Base-by-base conservation (phyloP, 306 rosid species). In the Pyrus bretschneideri region DNA sequence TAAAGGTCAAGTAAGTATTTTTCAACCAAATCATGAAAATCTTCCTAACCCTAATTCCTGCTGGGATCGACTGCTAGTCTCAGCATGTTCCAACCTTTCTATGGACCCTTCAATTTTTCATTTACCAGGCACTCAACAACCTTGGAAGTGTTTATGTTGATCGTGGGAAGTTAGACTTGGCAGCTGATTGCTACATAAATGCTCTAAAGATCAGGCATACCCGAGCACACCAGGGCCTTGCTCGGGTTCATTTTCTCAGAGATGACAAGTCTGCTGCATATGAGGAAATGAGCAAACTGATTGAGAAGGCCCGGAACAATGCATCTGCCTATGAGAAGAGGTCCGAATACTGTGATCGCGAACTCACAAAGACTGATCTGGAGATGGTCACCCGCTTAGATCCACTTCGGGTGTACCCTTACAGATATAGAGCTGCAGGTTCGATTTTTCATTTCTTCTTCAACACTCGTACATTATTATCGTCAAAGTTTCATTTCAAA, bases 371-470 rank as follows among this genome's bases (percentile, higher is more conserved):
- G 82, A 88, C 89, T 15, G 98, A 93, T 75, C 75, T 93, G 73
- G 97, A 89, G 83, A 88, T 87, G 93, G 98, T 93, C 70, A 91
- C 98, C 71, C 83, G 45, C 15, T 73, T 93, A 69, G 98, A 93
- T 77, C 98, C 98, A 49, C 93, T 93, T 60, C 88, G 98, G 30
- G 97, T 91, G 58, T 93, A 91, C 81, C 98, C 98, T 54, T 93
- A 93, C 78, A 88, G 97, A 93, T 93, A 93, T 52, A 91, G 98
- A 68, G 98, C 98, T n/a, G 98, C 98, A 89, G 98, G 98, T 91
- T 73, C 42, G 83, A 73, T 61, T 69, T 69, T 38, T 52, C 55
- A 17, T 23, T 67, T 66, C 61, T 23, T 54, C 58, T 77, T 54
- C 11, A 63, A 74, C 64, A 30, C 21, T 22, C 46, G 8, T 44